Base-by-base conservation (phyloP, 805 yeast species). In the Jamesozyma rosinii region DNA sequence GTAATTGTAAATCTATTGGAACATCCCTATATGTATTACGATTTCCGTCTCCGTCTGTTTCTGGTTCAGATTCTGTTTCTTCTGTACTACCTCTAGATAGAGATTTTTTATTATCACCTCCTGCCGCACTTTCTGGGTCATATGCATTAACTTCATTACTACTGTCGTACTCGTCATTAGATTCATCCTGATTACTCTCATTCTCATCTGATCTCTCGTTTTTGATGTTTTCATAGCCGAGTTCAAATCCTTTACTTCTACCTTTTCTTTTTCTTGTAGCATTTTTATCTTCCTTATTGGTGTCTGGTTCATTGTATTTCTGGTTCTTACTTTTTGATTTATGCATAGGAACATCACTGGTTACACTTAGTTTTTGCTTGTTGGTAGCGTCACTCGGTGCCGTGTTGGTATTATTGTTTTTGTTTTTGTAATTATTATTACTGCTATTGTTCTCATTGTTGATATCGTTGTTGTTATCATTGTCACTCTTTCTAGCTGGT, bases 1-100 rank as follows among this genome's bases (percentile, higher is more conserved):
- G 53, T 26, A 58, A 38, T 38, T 52, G 50, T 17, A 40, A 41
- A 45, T 58, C 61, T 5, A 55, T 42, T 14, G 51, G 51, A 4
- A 48, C 18, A 29, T 43, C 44, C 19, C 39, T 20, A 14, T 14
- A 37, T 34, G n/a, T 24, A 13, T 17, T 42, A 31, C 40, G 41
- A 4, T 37, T 42, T 24, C 44, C 42, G 20, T 31, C 29, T 24
- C 31, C 37, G 14, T 44, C 40, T 14, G 38, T 27, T 22, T 47
- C 41, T 9, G 15, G 19, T 36, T 22, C 19, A 8, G 15, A 6
- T 6, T 21, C 11, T 20, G 13, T 14, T 3, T 36, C 31, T 8
- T 36, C 38, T 24, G 4, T 33, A 15, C 14, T 13, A 5, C 34
- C 6, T 5, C 6, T 5, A 6, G 6, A 11, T 31, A 31, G n/a